phyloP scores from a whole-genome alignment of 257 asterid genomes.

The Nicotiana knightiana region DNA sequence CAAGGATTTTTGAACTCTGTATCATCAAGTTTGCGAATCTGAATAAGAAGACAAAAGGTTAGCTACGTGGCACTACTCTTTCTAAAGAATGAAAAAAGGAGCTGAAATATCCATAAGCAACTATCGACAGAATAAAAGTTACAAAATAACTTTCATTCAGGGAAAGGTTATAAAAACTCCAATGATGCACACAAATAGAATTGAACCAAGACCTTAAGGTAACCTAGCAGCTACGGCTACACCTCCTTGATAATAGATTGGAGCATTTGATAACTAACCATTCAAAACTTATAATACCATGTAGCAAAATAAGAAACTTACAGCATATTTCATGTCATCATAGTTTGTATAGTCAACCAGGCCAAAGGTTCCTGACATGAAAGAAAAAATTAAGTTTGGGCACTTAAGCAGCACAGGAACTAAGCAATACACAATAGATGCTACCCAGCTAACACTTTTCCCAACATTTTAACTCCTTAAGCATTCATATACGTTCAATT shows the following conservation, averaged over 20 bases:
- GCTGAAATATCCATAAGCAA: neutral
- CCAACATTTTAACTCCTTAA: neutral
- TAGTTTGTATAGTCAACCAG: conserved; percentile 84
- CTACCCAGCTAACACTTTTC: neutral
- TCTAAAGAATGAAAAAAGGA: neutral
- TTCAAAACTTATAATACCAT: neutral
- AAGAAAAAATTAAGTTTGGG: conserved; percentile 20
- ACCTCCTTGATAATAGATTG: neutral
- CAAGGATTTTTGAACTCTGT: conserved; percentile 94
- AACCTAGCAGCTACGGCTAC: neutral
- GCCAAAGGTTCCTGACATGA: conserved; percentile 80
- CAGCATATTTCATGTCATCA: conserved; percentile 99
- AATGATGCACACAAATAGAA: too few relatives aligned
- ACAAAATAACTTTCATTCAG: neutral
- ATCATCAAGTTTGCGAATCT: conserved; percentile 96
- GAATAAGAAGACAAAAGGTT: conserved; percentile 14
- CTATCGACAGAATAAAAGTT: neutral
- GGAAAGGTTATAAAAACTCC: too few relatives aligned
- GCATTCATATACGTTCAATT: too few relatives aligned
- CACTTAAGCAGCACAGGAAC: conserved; percentile 11
- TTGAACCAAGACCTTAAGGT: neutral
- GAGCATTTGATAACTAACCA: neutral
- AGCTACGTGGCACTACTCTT: conserved; percentile 27
- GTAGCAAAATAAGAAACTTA: conserved; percentile 60
- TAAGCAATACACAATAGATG: conserved; percentile 26